Evolutionary conservation across 1,284 basidiomycete species (phyloP).

Genomic region (Phylloboletellus chloephorus): DNA sequence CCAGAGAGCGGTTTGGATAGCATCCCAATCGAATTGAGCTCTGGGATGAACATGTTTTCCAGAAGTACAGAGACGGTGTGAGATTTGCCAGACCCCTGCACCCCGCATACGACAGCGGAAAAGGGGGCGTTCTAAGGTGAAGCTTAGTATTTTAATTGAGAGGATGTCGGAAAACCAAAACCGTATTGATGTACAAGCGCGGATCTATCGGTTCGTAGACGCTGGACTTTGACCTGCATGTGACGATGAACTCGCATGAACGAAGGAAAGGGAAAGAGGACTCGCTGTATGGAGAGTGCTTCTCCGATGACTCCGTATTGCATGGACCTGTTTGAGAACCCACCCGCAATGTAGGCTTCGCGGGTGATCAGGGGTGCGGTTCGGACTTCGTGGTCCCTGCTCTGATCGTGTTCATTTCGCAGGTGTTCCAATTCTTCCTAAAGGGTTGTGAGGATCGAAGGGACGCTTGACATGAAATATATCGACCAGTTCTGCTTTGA

Average conservation of each 20-base stretch:
- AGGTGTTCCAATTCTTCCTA: constrained; percentile 14
- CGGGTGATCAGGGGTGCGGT: constrained; percentile 51
- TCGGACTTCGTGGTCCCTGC: constrained; percentile 35
- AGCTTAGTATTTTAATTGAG: not conserved
- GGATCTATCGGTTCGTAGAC: constrained; percentile 34
- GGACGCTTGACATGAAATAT: not conserved
- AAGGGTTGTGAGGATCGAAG: not conserved
- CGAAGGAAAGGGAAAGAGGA: constrained; percentile 2
- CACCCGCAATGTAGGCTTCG: constrained; percentile 38
- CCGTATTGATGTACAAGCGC: constrained; percentile 54
- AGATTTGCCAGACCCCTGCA: constrained; percentile 63
- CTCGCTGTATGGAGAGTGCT: constrained; percentile 39
- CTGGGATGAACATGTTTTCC: constrained; percentile 56
- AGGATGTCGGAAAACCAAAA: constrained; percentile 12
- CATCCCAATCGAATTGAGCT: constrained; percentile 42
- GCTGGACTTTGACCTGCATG: constrained; percentile 26
- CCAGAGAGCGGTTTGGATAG: constrained; percentile 50
- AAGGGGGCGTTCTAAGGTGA: constrained; percentile 46
- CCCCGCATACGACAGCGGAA: constrained; percentile 50
- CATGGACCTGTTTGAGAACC: constrained; percentile 26
- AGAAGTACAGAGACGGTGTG: constrained; percentile 59
- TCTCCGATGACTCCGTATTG: constrained; percentile 55
- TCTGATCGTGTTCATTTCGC: constrained; percentile 3
- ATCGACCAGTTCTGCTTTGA: constrained; percentile 5
- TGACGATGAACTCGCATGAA: not conserved